phyloP scores from a whole-genome alignment of 345 rosid species.

The Hypericum perforatum region DNA sequence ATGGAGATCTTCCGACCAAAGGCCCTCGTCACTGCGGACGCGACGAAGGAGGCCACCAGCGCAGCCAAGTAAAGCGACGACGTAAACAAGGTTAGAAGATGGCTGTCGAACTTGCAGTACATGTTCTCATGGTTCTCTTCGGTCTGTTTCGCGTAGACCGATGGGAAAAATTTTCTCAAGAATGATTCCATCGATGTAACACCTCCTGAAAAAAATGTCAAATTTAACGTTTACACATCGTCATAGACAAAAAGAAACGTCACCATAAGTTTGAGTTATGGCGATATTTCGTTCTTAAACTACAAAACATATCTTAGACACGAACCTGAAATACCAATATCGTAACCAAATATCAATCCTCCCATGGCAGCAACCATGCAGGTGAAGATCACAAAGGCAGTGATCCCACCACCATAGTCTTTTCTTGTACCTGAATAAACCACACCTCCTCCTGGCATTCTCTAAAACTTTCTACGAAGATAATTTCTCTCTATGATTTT shows the following conservation, averaged over 20 bases:
- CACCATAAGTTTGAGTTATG: neutral
- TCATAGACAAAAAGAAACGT: neutral
- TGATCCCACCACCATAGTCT: neutral
- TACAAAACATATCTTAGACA: neutral
- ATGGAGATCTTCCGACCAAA: slow-evolving; percentile 34
- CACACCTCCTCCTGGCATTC: neutral
- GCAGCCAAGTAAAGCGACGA: slow-evolving; percentile 42
- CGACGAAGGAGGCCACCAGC: slow-evolving; percentile 1
- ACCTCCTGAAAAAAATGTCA: slow-evolving; percentile 19
- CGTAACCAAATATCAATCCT: neutral
- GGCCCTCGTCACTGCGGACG: slow-evolving; percentile 1
- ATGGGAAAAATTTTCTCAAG: slow-evolving; percentile 29
- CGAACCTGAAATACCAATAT: neutral
- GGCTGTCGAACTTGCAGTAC: slow-evolving; percentile 35
- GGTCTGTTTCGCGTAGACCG: slow-evolving; percentile 15
- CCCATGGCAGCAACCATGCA: slow-evolving; percentile 3
- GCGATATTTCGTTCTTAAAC: too few species aligned
- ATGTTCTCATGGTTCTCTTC: slow-evolving; percentile 15
- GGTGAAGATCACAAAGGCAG: neutral
- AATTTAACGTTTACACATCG: neutral
- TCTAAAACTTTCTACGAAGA: neutral
- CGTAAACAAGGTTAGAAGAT: slow-evolving; percentile 32
- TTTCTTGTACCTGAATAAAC: neutral
- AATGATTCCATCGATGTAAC: slow-evolving; percentile 44
- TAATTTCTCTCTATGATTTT: too few species aligned